These are phyloP conservation scores for Microsporum ferrugineum DNA, from an alignment of 2,329 filamentous ascomycete genomes.

Conservation along the genomic window DNA sequence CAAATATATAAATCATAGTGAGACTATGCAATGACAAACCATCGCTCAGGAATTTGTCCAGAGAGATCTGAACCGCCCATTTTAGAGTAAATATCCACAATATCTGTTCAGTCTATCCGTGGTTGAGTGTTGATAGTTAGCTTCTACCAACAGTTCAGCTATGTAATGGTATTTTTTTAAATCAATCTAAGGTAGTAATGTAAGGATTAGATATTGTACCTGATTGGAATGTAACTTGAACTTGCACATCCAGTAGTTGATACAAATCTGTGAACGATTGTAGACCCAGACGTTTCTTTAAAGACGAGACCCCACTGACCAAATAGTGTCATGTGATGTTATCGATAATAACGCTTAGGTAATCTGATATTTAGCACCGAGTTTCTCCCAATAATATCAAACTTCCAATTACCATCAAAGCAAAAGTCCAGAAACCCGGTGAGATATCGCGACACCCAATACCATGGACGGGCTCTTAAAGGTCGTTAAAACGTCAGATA, in stretches of 20 bases:
- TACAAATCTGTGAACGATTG: neutral
- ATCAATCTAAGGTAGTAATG: neutral
- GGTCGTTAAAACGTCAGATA: constrained; percentile 28
- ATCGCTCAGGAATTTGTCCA: constrained; percentile 13
- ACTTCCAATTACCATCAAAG: neutral
- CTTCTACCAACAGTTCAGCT: neutral
- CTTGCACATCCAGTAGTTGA: neutral
- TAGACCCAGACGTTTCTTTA: neutral
- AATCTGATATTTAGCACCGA: neutral
- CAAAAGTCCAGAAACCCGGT: neutral
- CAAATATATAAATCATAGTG: constrained; percentile 17
- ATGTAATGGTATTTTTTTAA: neutral
- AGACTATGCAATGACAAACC: constrained; percentile 16
- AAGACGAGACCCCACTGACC: neutral
- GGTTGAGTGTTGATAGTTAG: neutral
- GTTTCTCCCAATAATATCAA: neutral
- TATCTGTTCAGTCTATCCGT: neutral
- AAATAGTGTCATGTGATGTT: neutral
- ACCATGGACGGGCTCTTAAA: constrained; percentile 31
- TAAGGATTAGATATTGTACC: neutral
- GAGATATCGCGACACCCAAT: neutral
- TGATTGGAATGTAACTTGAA: neutral
- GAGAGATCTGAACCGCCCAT: neutral
- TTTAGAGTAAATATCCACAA: neutral
- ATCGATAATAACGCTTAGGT: neutral